Evolutionary conservation across 225 moss, liverwort and hornwort species (phyloP).

Genomic region (Anthoceros angustus): DNA sequence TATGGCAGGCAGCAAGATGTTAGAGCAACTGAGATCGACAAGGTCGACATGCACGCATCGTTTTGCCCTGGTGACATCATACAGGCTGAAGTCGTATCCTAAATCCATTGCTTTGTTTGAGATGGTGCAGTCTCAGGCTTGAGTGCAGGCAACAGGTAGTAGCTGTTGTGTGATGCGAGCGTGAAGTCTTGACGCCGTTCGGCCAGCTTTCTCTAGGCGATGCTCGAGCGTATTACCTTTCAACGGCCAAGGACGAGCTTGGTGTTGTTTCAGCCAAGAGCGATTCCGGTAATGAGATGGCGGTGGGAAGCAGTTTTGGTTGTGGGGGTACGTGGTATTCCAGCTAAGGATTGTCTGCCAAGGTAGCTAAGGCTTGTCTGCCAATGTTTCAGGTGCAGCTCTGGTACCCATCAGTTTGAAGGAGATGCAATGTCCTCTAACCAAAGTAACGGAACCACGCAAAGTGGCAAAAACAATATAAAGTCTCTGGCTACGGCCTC

Average conservation of each 20-base stretch:
- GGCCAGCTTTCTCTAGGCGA: constrained; percentile 83
- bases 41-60: constrained; percentile 86
- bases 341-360: background rate
- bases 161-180: background rate
- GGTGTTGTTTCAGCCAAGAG: constrained; percentile 88
- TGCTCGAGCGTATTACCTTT: constrained; percentile 87
- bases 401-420: constrained; percentile 88
- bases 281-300: constrained; percentile 40
- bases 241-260: constrained; percentile 85
- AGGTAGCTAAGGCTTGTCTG: background rate
- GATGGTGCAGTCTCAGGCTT: background rate
- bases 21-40: constrained; percentile 86
- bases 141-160: background rate
- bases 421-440: constrained; percentile 91
- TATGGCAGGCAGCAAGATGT: constrained; percentile 83
- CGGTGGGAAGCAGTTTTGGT: background rate
- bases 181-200: constrained; percentile 12
- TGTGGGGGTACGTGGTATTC: background rate
- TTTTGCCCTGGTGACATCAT: constrained; percentile 88
- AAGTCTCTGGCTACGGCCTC: background rate
- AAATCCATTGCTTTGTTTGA: constrained; percentile 9
- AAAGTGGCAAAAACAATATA: constrained; percentile 77
- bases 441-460: constrained; percentile 67
- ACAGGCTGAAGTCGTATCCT: constrained; percentile 85
- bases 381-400: constrained; percentile 35